Conservation (phyloP, 2,329 filamentous ascomycete species). For the Arthrobotrys pseudoclavata region DNA sequence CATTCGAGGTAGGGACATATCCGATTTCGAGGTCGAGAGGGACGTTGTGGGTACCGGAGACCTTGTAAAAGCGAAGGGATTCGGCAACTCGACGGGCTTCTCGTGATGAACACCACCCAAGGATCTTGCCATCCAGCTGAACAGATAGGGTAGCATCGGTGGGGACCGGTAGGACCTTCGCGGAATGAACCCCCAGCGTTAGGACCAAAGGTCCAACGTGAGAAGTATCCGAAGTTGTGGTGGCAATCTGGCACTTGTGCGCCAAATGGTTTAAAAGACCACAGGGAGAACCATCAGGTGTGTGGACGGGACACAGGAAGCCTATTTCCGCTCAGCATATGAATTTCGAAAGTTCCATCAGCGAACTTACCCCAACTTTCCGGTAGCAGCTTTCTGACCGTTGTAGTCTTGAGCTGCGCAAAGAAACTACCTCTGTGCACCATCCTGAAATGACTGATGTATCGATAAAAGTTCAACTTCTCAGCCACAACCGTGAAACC, state of each 20-base stretch:
- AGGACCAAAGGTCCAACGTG: conserved; percentile 79
- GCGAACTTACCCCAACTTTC: conserved; percentile 81
- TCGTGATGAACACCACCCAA: conserved; percentile 90
- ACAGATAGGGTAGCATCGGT: conserved; percentile 87
- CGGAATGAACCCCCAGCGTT: conserved; percentile 79
- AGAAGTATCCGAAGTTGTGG: conserved; percentile 79
- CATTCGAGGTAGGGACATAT: conserved; percentile 86
- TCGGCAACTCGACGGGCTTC: conserved; percentile 86
- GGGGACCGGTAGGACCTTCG: conserved; percentile 79
- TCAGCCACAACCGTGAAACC: conserved; percentile 97
- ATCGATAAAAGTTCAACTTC: conserved; percentile 98
- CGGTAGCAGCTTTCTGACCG: conserved; percentile 92
- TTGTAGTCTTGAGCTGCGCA: conserved; percentile 95
- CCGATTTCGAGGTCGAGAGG: conserved; percentile 90
- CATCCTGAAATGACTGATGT: conserved; percentile 99
- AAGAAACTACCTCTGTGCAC: conserved; percentile 99
- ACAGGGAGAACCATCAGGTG: conserved; percentile 94
- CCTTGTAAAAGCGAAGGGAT: conserved; percentile 94
- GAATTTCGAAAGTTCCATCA: background rate
- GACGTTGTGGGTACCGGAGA: conserved; percentile 83
- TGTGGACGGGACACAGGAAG: conserved; percentile 96
- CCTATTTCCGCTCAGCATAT: conserved; percentile 65
- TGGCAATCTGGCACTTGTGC: conserved; percentile 93
- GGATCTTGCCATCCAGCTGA: conserved; percentile 87
- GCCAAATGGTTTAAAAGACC: conserved; percentile 94